phyloP scores from a whole-genome alignment of 768 basidiomycete species.

The Boletellus sp. region DNA sequence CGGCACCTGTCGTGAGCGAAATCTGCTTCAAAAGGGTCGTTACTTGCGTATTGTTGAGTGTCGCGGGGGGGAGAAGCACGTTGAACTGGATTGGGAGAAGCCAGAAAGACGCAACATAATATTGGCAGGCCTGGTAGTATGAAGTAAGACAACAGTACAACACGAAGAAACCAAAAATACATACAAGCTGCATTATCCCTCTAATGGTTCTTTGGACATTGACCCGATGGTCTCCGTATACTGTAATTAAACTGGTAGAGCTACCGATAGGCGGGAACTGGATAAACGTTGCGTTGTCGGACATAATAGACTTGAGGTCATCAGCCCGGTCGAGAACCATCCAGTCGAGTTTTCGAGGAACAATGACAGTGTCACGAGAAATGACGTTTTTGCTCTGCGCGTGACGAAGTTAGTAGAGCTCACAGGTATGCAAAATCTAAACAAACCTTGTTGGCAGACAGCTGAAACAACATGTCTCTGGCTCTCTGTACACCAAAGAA shows the following conservation, averaged over 20 bases:
- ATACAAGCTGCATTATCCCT: conserved; percentile 89
- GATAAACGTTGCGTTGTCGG: conserved; percentile 94
- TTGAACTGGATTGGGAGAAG: conserved; percentile 92
- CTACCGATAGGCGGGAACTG: conserved; percentile 91
- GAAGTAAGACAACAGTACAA: conserved; percentile 20
- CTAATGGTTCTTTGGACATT: conserved; percentile 93
- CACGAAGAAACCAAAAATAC: conserved; percentile 30
- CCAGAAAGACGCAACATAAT: conserved; percentile 97
- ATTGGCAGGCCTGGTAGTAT: conserved; percentile 74
- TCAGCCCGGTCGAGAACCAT: conserved; percentile 96
- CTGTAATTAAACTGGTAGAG: conserved; percentile 87
- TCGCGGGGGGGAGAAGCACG: conserved; percentile 78
- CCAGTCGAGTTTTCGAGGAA: conserved; percentile 98
- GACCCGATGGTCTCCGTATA: conserved; percentile 90
- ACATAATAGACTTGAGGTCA: conserved; percentile 89
- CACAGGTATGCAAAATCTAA: background rate
- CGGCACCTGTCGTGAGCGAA: conserved; percentile 82
- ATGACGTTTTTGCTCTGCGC: conserved; percentile 81
- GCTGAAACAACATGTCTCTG: conserved; percentile 89
- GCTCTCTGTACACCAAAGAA: conserved; percentile 95
- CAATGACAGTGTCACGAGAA: conserved; percentile 88
- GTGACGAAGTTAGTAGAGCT: background rate
- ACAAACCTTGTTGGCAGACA: conserved; percentile 78
- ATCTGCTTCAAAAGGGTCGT: conserved; percentile 84
- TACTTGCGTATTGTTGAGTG: conserved; percentile 78